These are phyloP conservation scores for Coemansia sp. DNA, from an alignment of 192 early-diverging fungal species.

Conservation along the genomic window DNA sequence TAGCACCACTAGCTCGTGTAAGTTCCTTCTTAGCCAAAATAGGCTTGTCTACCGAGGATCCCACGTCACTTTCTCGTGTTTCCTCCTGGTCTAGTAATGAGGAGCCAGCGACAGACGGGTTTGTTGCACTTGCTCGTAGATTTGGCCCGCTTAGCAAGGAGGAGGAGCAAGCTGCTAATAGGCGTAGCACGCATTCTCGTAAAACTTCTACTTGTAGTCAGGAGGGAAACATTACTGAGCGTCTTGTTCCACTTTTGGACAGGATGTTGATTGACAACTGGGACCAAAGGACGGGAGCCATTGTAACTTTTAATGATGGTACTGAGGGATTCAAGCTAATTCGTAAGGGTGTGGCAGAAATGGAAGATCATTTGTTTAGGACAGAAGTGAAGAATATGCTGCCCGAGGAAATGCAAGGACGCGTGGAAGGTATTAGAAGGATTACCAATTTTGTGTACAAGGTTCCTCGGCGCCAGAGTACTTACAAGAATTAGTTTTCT, in stretches of 20 bases:
- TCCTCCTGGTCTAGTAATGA: background rate
- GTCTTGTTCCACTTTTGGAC: conserved; percentile 1
- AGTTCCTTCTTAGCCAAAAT: background rate
- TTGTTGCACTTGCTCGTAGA: background rate
- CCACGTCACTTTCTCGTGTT: background rate
- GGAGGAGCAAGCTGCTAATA: background rate
- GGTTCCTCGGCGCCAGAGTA: background rate
- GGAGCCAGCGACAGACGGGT: background rate
- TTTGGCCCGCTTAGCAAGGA: background rate
- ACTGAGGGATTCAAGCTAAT: background rate
- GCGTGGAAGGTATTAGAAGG: background rate
- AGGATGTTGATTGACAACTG: background rate
- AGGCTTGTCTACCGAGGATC: background rate
- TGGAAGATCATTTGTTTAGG: background rate
- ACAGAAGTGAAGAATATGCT: background rate
- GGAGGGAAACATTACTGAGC: background rate
- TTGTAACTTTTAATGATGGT: background rate
- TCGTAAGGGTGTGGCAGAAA: background rate
- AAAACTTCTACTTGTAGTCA: background rate
- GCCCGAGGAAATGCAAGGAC: background rate
- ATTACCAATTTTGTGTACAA: background rate
- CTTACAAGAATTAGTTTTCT: background rate
- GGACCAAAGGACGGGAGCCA: background rate
- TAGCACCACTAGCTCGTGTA: background rate
- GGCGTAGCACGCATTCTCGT: background rate